Base-by-base conservation (phyloP, 306 rosid species). In the Psophocarpus tetragonolobus region DNA sequence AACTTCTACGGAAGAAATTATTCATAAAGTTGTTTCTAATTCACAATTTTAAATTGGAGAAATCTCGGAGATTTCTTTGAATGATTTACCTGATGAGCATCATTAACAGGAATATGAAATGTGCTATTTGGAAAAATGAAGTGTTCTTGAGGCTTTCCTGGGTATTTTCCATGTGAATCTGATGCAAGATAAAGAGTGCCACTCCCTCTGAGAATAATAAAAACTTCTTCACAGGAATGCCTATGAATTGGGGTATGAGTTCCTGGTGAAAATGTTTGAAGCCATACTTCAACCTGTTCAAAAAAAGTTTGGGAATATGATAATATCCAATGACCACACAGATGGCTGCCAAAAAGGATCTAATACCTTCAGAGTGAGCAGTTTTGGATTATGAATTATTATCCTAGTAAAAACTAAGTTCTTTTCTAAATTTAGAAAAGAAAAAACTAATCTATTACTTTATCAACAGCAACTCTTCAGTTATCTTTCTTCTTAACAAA, bases 181-280 rank as follows among this genome's bases (percentile, higher is more conserved):
- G 94, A 69, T 65, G 99, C 91, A 62, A 89, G 90, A 87, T 83
- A 92, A 80, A 95, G 85, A 73, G 97, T 88, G 56, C 97, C 97
- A 83, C 90, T 87, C 45, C 99, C 97, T 87, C 81, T 91, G 15
- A 92, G 87, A 80, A 92, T 91, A 68, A 95, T 77, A 74, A 92
- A 92, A 82, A 92, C 92, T 82, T 95, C 96, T 82, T 95, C 99
- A 51, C 99, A 92, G 0, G 99, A 95, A 86, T 92, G 96, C 83
- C 95, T 87, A 75, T 95, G 97, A 82, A 95, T 92, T 11, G 97
- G 99, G 10, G 97, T 95, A 69, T 74, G 82, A 29, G 97, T 83
- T 82, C 97, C 91, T 0, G 97, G 96, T 63, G 97, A 66, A 87
- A 87, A 89, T 81, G 97, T 95, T 76, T 92, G 97, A 41, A 91